Evolutionary conservation across 176 grass and related monocot species (phyloP).

Genomic region (Aegilops longissima): DNA sequence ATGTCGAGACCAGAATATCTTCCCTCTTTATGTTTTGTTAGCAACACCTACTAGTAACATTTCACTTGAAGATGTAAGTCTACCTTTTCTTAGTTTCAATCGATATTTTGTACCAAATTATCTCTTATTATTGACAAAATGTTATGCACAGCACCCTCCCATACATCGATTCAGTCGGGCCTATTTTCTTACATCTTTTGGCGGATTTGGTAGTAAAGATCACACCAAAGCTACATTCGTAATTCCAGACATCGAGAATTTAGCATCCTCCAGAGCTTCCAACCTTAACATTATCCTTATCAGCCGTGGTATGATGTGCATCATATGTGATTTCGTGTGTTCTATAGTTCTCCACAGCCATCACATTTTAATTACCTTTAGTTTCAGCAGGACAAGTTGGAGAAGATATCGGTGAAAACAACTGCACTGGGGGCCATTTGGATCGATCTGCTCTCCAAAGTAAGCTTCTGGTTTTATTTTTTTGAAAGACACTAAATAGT

Average conservation of each 20-base stretch:
- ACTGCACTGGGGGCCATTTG: background rate
- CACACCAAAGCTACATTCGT: no score
- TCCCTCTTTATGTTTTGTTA: conserved; percentile 37
- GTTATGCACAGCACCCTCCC: conserved; percentile 50
- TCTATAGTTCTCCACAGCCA: background rate
- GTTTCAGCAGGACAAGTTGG: background rate
- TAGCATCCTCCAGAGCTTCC: no score
- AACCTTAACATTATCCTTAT: conserved; percentile 12
- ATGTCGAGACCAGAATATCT: conserved; percentile 47
- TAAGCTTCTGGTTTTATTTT: background rate
- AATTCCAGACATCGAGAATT: no score
- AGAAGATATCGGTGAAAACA: conserved; percentile 10
- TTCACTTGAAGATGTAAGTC: background rate
- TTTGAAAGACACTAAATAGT: no score
- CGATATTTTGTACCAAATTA: background rate
- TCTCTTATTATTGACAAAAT: background rate
- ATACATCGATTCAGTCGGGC: conserved; percentile 26
- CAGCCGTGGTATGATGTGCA: background rate
- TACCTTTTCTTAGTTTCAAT: background rate
- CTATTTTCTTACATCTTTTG: no score
- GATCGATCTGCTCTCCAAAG: background rate
- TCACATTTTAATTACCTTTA: background rate
- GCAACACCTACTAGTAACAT: background rate
- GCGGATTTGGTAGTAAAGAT: no score
- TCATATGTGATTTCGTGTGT: background rate